Conservation (phyloP, 768 basidiomycete genomes). For the Pisolithus albus region DNA sequence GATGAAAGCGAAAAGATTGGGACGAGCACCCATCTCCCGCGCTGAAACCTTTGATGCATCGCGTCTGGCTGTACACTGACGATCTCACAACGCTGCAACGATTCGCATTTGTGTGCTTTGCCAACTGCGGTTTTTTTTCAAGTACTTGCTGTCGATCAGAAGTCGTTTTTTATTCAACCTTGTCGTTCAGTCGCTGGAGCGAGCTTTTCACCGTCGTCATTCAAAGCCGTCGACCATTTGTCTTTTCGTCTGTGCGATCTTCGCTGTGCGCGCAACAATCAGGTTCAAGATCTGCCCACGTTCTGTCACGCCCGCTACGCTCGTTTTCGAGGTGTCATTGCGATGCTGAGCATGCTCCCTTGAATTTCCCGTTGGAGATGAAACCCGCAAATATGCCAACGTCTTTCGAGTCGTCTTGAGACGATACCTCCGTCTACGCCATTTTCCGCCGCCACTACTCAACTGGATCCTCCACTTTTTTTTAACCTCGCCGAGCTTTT, state of each 20-base stretch:
- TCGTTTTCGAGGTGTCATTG: conserved; percentile 5
- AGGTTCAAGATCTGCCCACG: conserved; percentile 3
- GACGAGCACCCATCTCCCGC: conserved; percentile 42
- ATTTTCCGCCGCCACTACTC: conserved; percentile 16
- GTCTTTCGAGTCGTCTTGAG: conserved; percentile 11
- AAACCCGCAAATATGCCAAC: conserved; percentile 1
- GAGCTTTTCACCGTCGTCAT: neutral
- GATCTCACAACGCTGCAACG: neutral
- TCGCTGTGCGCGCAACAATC: conserved; percentile 7
- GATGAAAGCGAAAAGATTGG: conserved; percentile 54
- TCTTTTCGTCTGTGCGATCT: neutral
- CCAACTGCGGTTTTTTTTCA: neutral
- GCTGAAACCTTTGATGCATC: conserved; percentile 67
- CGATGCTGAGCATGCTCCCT: conserved; percentile 7
- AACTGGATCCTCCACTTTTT: conserved; percentile 21
- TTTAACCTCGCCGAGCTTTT: conserved; percentile 18
- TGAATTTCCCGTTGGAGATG: conserved; percentile 5
- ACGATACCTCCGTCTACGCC: conserved; percentile 10
- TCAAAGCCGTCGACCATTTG: conserved; percentile 1
- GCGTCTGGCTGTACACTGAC: conserved; percentile 43
- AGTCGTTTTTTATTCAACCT: neutral
- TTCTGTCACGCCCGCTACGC: conserved; percentile 12
- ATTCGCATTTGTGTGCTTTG: conserved; percentile 2
- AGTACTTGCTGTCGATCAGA: conserved; percentile 1
- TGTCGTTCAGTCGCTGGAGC: conserved; percentile 1